A percentile compares a stretch with the other conserved stretches of the same genome.
phyloP scores from a whole-genome alignment of 2,329 filamentous ascomycete species.

The Penicillium psychrosexuale region DNA sequence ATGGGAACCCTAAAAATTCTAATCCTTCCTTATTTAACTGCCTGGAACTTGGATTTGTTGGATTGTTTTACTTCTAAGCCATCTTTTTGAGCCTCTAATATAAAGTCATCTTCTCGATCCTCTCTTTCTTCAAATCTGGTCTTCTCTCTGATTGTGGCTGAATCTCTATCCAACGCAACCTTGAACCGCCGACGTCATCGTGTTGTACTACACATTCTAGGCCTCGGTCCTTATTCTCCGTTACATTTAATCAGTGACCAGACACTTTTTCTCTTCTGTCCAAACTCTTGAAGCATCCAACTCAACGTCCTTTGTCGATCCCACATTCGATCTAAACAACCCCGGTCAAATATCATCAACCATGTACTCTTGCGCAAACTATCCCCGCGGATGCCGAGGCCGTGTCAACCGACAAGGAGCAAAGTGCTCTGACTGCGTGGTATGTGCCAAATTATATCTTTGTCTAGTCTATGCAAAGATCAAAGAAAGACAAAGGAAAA shows the following conservation, averaged over 20 bases:
- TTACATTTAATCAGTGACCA: slow-evolving; percentile 12
- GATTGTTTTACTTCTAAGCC: slow-evolving; percentile 14
- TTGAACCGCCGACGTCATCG: slow-evolving; percentile 15
- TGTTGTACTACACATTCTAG: slow-evolving; percentile 7
- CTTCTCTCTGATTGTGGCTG: background rate
- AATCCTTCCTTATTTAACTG: slow-evolving; percentile 17
- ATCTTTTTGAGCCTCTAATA: slow-evolving; percentile 26
- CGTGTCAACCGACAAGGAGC: slow-evolving; percentile 43
- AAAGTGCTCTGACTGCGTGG: slow-evolving; percentile 46
- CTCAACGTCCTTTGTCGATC: background rate
- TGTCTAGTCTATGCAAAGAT: background rate
- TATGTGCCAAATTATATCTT: slow-evolving; percentile 29
- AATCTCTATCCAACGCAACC: background rate
- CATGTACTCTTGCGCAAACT: slow-evolving; percentile 50
- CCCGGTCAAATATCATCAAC: background rate
- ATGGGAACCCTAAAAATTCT: slow-evolving; percentile 23
- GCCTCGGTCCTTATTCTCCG: slow-evolving; percentile 10
- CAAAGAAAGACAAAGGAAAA: background rate
- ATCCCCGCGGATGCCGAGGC: slow-evolving; percentile 48
- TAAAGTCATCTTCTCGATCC: slow-evolving; percentile 21
- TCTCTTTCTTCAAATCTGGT: slow-evolving; percentile 7
- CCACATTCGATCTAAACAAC: background rate
- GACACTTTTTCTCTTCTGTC: slow-evolving; percentile 1
- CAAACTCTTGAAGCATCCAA: background rate
- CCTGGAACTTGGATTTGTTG: background rate